These are phyloP conservation scores for Dothistroma pini DNA, from an alignment of 2,329 filamentous ascomycete genomes.

Conservation along the genomic window DNA sequence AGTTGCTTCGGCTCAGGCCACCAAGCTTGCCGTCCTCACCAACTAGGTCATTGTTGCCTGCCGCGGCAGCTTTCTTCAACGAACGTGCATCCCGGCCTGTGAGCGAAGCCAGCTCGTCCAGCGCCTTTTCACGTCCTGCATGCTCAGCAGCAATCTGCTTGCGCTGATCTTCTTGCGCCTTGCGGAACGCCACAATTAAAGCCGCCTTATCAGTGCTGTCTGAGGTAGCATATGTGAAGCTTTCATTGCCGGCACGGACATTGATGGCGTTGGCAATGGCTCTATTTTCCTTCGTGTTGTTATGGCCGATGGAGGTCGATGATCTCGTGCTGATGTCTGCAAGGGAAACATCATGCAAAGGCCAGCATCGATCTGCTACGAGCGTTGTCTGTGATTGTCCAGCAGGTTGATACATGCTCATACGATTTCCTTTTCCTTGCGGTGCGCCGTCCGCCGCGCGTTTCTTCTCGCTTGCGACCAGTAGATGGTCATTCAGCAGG, in stretches of 20 bases:
- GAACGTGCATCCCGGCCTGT: conserved; percentile 43
- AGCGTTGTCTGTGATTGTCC: conserved; percentile 56
- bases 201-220: conserved; percentile 71
- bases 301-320: conserved; percentile 24
- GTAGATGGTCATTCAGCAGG: conserved; percentile 86
- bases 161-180: conserved; percentile 86
- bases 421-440: conserved; percentile 25
- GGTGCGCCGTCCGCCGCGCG: conserved; percentile 45
- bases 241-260: conserved; percentile 82
- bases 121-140: conserved; percentile 71
- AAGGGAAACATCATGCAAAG: conserved; percentile 85
- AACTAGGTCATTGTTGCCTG: conserved; percentile 45
- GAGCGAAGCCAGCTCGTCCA: conserved; percentile 32
- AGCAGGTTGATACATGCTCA: conserved; percentile 42
- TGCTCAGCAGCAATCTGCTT: conserved; percentile 82
- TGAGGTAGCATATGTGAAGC: conserved; percentile 85
- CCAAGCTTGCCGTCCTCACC: conserved; percentile 18
- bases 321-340: conserved; percentile 67
- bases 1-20: conserved; percentile 29
- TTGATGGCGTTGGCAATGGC: conserved; percentile 74
- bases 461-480: conserved; percentile 92
- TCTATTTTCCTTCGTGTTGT: conserved; percentile 51
- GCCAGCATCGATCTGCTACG: conserved; percentile 92
- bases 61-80: conserved; percentile 53
- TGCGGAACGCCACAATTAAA: conserved; percentile 83